phyloP scores from a whole-genome alignment of 148 eudicot species.

The Euryodendron excelsum region DNA sequence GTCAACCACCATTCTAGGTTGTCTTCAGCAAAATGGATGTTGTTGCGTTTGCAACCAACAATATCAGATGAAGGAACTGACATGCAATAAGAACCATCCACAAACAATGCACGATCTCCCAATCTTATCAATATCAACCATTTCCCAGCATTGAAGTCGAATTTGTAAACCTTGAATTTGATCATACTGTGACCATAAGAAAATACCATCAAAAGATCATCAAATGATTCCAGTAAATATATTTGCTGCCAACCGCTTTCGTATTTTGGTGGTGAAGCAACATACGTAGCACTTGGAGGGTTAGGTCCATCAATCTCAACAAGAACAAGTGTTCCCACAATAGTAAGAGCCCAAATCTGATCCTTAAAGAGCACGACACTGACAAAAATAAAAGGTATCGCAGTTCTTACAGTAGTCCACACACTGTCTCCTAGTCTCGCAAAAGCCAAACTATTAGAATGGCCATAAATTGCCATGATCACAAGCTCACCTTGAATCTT shows the following conservation, averaged over 20 bases:
- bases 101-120: conserved; percentile 7
- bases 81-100: conserved; percentile 1
- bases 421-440: not conserved
- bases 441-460: not conserved
- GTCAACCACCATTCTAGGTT: not conserved
- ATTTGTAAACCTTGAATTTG: not conserved
- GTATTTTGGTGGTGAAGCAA: not conserved
- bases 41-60: not conserved
- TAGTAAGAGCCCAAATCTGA: not conserved
- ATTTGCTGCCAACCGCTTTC: not conserved
- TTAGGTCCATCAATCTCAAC: not conserved
- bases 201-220: conserved; percentile 11
- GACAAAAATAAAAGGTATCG: not conserved
- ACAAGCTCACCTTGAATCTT: not conserved
- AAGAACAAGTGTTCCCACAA: conserved; percentile 5
- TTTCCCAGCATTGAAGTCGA: not conserved
- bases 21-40: not conserved
- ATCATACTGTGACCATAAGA: not conserved
- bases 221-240: conserved; percentile 12
- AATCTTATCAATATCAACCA: conserved; percentile 11
- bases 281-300: not conserved
- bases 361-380: not conserved
- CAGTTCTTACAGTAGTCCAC: conserved; percentile 3
- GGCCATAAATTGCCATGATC: conserved; percentile 5
- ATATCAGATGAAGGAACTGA: not conserved